Evolutionary conservation across 2,329 filamentous ascomycete species (phyloP), one percentile per base, ranked within the genome.

Genomic region (Fusarium graminum): DNA sequence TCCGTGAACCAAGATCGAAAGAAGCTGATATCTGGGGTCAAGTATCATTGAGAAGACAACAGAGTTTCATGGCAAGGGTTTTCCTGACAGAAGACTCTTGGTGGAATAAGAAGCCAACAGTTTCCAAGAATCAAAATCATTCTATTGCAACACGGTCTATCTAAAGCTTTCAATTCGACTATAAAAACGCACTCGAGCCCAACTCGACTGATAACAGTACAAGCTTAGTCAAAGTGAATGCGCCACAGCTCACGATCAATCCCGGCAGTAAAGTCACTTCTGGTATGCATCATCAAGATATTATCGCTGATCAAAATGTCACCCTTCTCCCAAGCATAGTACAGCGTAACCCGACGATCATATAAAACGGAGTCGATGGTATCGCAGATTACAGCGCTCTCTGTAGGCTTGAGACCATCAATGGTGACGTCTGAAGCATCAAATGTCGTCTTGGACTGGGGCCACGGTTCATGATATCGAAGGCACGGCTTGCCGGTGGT

Each of bases 391-490:
- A 77, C 67, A 0, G 67, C 57, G 36, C 77, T 75, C n/a, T 80
- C 77, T 0, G 71, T 25, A 7, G 67, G 52, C 12, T 64, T 49
- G 3, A 71, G 75, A 2, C 72, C 75, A 25, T 84, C 82, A 22
- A 85, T 80, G 0, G 67, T 74, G 0, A 84, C 76, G 7, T 78
- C 64, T 0, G 80, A 83, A 3, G 81, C 78, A 9, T 83, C 80
- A 42, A 85, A 86, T 14, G 75, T 76, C 0, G 85, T 86, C 72
- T 81, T 83, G n/a, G 75, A 77, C 42, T 80, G 76, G 0, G 82
- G 81, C 84, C 84, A 86, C 0, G 83, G 82, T 65, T 87, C 82
- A 58, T 86, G 84, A 69, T 83, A 88, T 22, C 84, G 80, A 7
- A 88, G 67, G 64, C 85, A 87, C 0, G 82, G 80, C 13, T 77